Evolutionary conservation across 805 yeast species (phyloP), one percentile per base, ranked within the genome.

Genomic region (Martiniozyma abietophila): DNA sequence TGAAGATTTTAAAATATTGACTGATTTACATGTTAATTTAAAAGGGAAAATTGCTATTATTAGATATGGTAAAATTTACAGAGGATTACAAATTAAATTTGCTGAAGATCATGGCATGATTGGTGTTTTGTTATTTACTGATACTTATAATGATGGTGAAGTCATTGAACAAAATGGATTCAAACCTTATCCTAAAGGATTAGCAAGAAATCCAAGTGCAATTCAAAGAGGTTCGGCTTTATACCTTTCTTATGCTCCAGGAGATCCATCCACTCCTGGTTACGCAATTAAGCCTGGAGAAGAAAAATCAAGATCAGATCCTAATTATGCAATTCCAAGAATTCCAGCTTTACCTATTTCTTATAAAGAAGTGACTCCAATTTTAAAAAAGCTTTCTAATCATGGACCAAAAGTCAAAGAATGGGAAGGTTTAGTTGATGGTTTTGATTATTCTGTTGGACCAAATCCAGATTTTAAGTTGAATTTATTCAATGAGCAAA

Each of bases 221-320:
- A 77, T 82, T 20, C 88, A 81, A 59, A 65, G 92, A 46, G 92
- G 92, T 1, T 74, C 83, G 27, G 81, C 77, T 4, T 74, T 71
- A 52, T 80, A 69, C 48, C 56, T 79, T 21, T 66, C 80, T 4
- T 54, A 53, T 31, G 59, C 64, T 4, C 86, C 88, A 1, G 92
- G 92, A 22, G 92, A 80, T 49, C 92, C 92, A 12, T 71, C 86
- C 0, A 74, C 86, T 2, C 86, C 86, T 1, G 83, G 80, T 3
- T 70, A 65, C 42, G 71, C 80, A 5, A 69, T 75, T 23, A 69
- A 65, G 31, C 73, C 81, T n/a, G 72, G 69, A 31, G 69, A 69
- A 4, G 67, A 62, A 11, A 67, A 65, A 27, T 56, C 65, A 17
- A 61, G 80, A 35, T 52, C 53, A 5, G 74, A 65, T 40, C 81